Base-by-base conservation (phyloP, 176 grass and related monocot genomes). In the Carex myosuroides region DNA sequence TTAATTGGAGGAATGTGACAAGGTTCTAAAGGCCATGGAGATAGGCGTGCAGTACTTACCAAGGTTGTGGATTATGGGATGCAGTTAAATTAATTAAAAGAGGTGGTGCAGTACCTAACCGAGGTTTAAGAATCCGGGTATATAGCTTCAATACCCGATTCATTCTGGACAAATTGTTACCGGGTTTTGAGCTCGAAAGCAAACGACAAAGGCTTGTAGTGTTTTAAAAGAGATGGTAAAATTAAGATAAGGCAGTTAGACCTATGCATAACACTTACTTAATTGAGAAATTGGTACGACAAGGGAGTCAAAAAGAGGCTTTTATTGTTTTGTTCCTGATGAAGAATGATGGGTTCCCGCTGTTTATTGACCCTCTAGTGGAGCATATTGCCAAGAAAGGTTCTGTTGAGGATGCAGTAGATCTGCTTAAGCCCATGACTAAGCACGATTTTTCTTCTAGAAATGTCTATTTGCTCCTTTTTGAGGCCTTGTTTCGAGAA, bases 1-100 rank as follows among this genome's bases (percentile, higher is more conserved):
- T 41, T 41, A 41, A 41, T 86, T 92, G 86, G 94, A 62, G 46
- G 81, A 84, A 82, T 89, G 92, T 89, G 92, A 83, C 81, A 90
- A 88, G 82, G 85, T 97, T 41, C 76, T 94, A 44, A 94, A 60
- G 75, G 91, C 88, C 3, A 97, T 94, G 92, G 88, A 94, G 87
- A 82, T 87, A 82, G 90, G 92, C 3, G 92, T 83, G 82, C 9
- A 39, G 90, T 88, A 24, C 90, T 94, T 88, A 87, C 74, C 44
- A 89, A 72, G 81, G 87, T 87, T 92, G 70, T 84, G 87, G 88
- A 79, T 87, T 97, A 76, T 94, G 83, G 70, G 57, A 94, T 64
- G 87, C 85, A 29, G 79, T 84, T 29, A 86, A 80, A 42, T 88
- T 92, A 80, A 42, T 88, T 92, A 48, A 90, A 97, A 61, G 77